phyloP scores from a whole-genome alignment of 139 green algal species.

The Pedinophyceae sp. region DNA sequence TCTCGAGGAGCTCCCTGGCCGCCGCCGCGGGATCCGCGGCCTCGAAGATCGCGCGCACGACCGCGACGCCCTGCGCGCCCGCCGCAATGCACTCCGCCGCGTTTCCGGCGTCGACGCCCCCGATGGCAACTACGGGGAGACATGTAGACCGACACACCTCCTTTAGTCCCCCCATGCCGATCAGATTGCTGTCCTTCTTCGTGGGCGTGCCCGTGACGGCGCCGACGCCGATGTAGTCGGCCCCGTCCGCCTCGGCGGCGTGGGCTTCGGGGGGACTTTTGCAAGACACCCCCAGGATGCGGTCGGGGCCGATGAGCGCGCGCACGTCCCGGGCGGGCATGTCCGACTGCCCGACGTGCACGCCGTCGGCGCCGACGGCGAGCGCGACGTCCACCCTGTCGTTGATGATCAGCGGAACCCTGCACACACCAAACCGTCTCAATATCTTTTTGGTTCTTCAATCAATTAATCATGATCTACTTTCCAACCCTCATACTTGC shows the following conservation, averaged over 20 bases:
- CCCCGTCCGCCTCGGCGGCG: constrained; percentile 38
- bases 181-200: constrained; percentile 54
- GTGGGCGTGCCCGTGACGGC: constrained; percentile 61
- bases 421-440: no score
- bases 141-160: constrained; percentile 25
- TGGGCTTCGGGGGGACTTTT: constrained; percentile 53
- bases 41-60: constrained; percentile 65
- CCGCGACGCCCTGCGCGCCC: constrained; percentile 45
- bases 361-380: constrained; percentile 58
- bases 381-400: constrained; percentile 84
- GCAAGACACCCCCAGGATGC: constrained; percentile 68
- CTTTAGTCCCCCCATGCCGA: constrained; percentile 49
- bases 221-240: constrained; percentile 78
- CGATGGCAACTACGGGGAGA: constrained; percentile 78
- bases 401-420: constrained; percentile 81
- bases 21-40: constrained; percentile 26
- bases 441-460: no score
- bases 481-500: background rate
- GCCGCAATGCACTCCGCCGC: constrained; percentile 20
- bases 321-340: constrained; percentile 39
- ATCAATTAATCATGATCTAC: no score
- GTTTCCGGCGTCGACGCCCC: constrained; percentile 52
- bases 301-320: constrained; percentile 32
- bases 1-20: constrained; percentile 17
- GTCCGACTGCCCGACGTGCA: constrained; percentile 78